Evolutionary conservation across 1,284 basidiomycete genomes (phyloP).

Genomic region (Ceratobasidium sp.): DNA sequence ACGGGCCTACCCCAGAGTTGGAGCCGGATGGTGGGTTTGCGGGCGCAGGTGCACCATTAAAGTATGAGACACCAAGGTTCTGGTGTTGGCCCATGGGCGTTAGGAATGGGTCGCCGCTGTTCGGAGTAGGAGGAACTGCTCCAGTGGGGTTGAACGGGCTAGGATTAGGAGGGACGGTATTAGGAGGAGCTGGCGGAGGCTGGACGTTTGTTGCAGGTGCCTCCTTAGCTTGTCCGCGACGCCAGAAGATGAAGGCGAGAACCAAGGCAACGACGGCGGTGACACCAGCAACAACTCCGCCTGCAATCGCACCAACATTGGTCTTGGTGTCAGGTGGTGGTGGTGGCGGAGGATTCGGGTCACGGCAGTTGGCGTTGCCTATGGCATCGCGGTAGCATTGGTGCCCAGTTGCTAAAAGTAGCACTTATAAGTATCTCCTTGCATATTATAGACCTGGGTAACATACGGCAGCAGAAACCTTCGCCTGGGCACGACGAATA

Average conservation of each 20-base stretch:
- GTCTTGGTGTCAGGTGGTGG: constrained; percentile 2
- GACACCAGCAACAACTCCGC: constrained; percentile 26
- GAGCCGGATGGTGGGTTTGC: constrained; percentile 1
- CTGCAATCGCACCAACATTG: constrained; percentile 29
- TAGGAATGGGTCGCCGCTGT: constrained; percentile 36
- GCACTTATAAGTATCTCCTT: background rate
- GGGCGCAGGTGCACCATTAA: background rate
- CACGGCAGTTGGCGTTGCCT: constrained; percentile 10
- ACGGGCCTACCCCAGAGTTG: background rate
- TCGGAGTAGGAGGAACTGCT: constrained; percentile 12
- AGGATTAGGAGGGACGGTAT: background rate
- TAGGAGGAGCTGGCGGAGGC: background rate
- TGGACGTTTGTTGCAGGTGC: background rate
- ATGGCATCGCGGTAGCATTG: constrained; percentile 8
- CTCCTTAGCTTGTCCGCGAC: background rate
- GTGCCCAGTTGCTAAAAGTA: constrained; percentile 26
- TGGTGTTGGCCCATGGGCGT: constrained; percentile 35
- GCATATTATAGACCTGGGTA: background rate
- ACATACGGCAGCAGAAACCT: constrained; percentile 35
- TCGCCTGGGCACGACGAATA: constrained; percentile 4
- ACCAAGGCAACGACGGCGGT: constrained; percentile 6
- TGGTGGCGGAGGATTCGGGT: constrained; percentile 7
- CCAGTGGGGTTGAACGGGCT: background rate
- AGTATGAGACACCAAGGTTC: constrained; percentile 30
- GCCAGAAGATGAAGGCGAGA: constrained; percentile 3